Conservation (phyloP, 805 yeast species). For the Kregervanrija delftensis region DNA sequence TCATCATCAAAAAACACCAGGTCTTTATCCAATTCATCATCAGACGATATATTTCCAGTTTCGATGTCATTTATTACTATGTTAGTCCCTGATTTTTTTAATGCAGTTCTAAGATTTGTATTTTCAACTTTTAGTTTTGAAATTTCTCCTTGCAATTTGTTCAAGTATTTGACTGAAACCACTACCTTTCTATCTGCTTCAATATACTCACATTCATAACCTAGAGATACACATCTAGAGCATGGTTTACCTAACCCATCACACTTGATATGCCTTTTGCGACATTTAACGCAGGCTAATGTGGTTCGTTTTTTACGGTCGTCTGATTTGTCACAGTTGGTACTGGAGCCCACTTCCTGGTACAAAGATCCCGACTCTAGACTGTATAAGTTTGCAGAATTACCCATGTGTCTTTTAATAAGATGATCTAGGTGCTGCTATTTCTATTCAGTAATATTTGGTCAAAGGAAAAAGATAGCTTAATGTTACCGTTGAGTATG, state of each 20-base stretch:
- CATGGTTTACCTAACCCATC: slow-evolving; percentile 71
- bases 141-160: slow-evolving; percentile 61
- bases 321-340: neutral
- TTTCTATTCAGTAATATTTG: too few species aligned
- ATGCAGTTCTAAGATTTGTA: slow-evolving; percentile 42
- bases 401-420: too few species aligned
- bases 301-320: slow-evolving; percentile 17
- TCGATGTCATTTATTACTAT: neutral
- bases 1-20: too few species aligned
- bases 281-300: slow-evolving; percentile 54
- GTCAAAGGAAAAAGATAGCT: too few species aligned
- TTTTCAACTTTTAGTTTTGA: slow-evolving; percentile 61
- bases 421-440: too few species aligned
- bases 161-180: slow-evolving; percentile 63
- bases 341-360: neutral
- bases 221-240: slow-evolving; percentile 48
- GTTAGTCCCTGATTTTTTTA: slow-evolving; percentile 18
- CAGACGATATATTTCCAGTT: too few species aligned
- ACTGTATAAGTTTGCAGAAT: too few species aligned
- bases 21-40: neutral
- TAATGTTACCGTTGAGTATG: too few species aligned
- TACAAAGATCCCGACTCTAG: too few species aligned
- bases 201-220: slow-evolving; percentile 58
- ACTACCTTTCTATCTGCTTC: slow-evolving; percentile 70
- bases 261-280: slow-evolving; percentile 67